phyloP scores from a whole-genome alignment of 2,329 filamentous ascomycete genomes.

The Colletotrichum melonis region DNA sequence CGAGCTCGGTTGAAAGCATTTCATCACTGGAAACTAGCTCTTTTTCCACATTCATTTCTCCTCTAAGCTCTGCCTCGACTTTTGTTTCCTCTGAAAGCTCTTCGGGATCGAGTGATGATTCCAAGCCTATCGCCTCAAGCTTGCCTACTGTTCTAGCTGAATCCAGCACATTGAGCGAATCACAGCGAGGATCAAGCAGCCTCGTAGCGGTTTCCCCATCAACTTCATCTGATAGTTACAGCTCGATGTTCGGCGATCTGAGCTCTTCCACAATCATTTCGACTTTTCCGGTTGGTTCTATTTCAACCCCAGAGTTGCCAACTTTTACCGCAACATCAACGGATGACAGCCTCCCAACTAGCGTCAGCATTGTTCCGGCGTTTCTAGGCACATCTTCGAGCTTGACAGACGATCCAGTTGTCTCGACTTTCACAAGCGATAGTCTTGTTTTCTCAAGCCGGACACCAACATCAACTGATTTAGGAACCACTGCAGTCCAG shows the following conservation, averaged over 20 bases:
- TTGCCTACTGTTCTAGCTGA: neutral
- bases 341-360: neutral
- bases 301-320: neutral
- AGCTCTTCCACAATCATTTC: neutral
- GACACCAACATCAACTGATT: neutral
- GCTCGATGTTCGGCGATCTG: neutral
- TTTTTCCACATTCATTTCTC: neutral
- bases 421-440: neutral
- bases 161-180: neutral
- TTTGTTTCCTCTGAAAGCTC: neutral
- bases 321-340: neutral
- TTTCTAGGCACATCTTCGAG: neutral
- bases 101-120: neutral
- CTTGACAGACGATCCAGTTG: neutral
- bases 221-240: neutral
- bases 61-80: neutral
- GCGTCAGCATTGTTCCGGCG: neutral
- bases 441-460: neutral
- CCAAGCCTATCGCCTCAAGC: neutral
- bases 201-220: neutral
- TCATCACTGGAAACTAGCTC: neutral
- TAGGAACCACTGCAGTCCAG: neutral
- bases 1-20: neutral
- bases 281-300: neutral
- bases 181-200: neutral